These are phyloP conservation scores for Cubamyces sp. DNA, from an alignment of 768 basidiomycete genomes.

Conservation along the genomic window DNA sequence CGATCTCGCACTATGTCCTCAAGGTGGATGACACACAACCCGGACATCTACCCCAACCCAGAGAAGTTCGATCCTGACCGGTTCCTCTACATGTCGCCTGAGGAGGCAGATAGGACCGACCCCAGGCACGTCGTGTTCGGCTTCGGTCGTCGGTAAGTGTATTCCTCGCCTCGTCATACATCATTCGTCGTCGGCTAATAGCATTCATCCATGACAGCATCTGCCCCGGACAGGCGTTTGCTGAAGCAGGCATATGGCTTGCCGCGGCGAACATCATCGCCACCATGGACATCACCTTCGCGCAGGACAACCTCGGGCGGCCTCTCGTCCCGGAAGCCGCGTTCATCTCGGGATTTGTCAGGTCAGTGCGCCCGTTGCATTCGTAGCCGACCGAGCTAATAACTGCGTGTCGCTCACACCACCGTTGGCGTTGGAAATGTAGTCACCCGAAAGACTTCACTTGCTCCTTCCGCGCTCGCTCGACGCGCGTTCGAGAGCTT, in stretches of 20 bases:
- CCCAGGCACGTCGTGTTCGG: slow-evolving; percentile 23
- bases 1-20: background rate
- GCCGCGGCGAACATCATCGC: slow-evolving; percentile 32
- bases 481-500: background rate
- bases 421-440: background rate
- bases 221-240: slow-evolving; percentile 35
- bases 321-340: slow-evolving; percentile 43
- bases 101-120: slow-evolving; percentile 7
- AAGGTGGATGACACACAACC: slow-evolving; percentile 29
- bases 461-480: slow-evolving; percentile 16
- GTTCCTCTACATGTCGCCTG: slow-evolving; percentile 18
- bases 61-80: slow-evolving; percentile 30
- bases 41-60: slow-evolving; percentile 27
- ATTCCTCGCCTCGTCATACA: background rate
- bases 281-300: slow-evolving; percentile 28
- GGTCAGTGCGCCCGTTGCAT: background rate
- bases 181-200: background rate
- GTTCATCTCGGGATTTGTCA: slow-evolving; percentile 43
- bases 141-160: slow-evolving; percentile 27
- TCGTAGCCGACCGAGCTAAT: background rate
- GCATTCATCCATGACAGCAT: slow-evolving; percentile 14
- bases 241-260: slow-evolving; percentile 31
- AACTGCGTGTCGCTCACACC: background rate
- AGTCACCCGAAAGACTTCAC: slow-evolving; percentile 19
- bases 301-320: slow-evolving; percentile 44